A percentile compares a stretch with the other conserved stretches of the same genome.
Evolutionary conservation across 352 stramenopile genomes (phyloP).

Genomic region (Globisporangium polare): DNA sequence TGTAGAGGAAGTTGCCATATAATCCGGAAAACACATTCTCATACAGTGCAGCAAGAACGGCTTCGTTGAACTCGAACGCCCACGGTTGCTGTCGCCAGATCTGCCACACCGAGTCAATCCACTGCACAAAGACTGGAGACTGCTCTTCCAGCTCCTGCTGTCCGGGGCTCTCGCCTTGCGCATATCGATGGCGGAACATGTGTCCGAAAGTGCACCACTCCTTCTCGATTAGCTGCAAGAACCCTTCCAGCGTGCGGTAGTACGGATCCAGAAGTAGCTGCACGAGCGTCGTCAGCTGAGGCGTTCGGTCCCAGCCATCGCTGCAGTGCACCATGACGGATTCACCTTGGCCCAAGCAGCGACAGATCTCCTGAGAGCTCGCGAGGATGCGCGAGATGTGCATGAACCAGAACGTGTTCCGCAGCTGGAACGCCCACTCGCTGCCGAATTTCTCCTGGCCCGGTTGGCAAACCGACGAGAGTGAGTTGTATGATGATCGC

Average conservation of each 20-base stretch:
- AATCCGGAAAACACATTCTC: conserved; percentile 95
- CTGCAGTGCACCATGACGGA: conserved; percentile 98
- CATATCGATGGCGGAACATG: conserved; percentile 96
- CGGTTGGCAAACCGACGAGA: conserved; percentile 75
- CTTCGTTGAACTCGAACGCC: conserved; percentile 98
- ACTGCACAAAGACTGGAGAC: conserved; percentile 99
- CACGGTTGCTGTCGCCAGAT: conserved; percentile 95
- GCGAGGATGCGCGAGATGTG: conserved; percentile 95
- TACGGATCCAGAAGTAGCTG: conserved; percentile 98
- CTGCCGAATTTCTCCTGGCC: conserved; percentile 66
- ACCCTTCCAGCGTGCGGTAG: conserved; percentile 95
- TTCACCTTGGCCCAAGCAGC: conserved; percentile 90
- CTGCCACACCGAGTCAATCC: conserved; percentile 98
- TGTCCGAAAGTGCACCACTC: conserved; percentile 99
- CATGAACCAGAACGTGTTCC: conserved; percentile 97
- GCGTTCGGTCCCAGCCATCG: conserved; percentile 99
- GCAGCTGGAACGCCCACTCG: conserved; percentile 87
- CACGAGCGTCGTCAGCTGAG: conserved; percentile 93
- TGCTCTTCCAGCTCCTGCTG: conserved; percentile 95
- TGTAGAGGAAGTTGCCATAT: conserved; percentile 98
- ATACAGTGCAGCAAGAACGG: conserved; percentile 89
- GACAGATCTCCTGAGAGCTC: conserved; percentile 92
- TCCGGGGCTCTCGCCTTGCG: conserved; percentile 91
- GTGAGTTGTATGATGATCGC: conserved; percentile 81
- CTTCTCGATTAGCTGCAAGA: conserved; percentile 97